phyloP scores from a whole-genome alignment of 495 filamentous ascomycete genomes.

The Hypoxylon rickii region DNA sequence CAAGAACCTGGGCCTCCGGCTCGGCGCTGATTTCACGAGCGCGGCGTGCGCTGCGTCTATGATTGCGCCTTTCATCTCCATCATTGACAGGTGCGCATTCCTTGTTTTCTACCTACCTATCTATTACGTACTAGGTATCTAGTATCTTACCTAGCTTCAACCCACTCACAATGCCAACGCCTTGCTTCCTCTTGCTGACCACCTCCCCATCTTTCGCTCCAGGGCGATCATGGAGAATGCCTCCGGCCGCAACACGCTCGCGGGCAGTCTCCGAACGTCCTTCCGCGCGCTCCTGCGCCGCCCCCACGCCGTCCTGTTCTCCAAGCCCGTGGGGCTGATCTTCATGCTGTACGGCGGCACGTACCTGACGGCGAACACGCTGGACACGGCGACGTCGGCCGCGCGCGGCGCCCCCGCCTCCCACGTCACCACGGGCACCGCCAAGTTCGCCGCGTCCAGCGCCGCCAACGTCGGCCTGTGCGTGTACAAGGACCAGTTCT shows the following conservation, averaged over 20 bases:
- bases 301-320: constrained; percentile 74
- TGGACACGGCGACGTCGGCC: constrained; percentile 81
- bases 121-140: no score
- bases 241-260: constrained; percentile 76
- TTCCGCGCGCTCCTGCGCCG: constrained; percentile 64
- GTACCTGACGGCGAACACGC: constrained; percentile 85
- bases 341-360: constrained; percentile 89
- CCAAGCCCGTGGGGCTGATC: constrained; percentile 83
- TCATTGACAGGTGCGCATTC: constrained; percentile 81
- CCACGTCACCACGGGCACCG: constrained; percentile 68
- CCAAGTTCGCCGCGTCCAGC: constrained; percentile 82
- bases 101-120: not conserved
- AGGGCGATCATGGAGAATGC: constrained; percentile 97
- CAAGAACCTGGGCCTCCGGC: constrained; percentile 65
- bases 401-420: constrained; percentile 57
- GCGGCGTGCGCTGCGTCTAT: constrained; percentile 79
- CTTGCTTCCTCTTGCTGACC: constrained; percentile 26
- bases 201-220: not conserved
- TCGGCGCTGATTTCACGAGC: constrained; percentile 73
- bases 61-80: constrained; percentile 84
- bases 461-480: constrained; percentile 89
- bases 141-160: no score
- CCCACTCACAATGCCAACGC: no score
- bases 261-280: constrained; percentile 65
- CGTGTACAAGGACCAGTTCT: constrained; percentile 90